Base-by-base conservation (phyloP, 441 rosid genomes). In the Brassica hybrid region DNA sequence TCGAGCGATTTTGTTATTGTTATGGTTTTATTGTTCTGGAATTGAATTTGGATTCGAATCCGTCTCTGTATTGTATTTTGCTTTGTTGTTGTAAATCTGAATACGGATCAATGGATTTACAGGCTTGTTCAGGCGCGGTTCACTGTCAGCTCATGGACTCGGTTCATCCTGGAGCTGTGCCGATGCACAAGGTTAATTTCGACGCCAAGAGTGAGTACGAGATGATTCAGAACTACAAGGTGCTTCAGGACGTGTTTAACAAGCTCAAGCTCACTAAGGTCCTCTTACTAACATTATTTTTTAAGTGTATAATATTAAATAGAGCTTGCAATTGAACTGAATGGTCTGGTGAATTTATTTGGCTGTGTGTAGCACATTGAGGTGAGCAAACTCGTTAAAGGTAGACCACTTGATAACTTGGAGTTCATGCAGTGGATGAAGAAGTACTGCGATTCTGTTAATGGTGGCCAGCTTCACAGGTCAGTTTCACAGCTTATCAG, bases 371-470 rank as follows among this genome's bases (percentile, higher is more conserved):
- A 52, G 58, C 58, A 52, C 19, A 52, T 52, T 2, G 58, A 52
- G 7, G 58, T 52, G 58, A 52, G 58, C 19, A 52, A 52, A 16
- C 58, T 52, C 1, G 30, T 52, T 19, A 52, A 96, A 71, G 97
- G 99, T 50, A 88, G 98, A 75, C 96, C 98, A 52, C 89, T 93
- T 65, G 99, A 96, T 70, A 96, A 96, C 77, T 77, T 96, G 90
- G 99, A 96, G 86, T 96, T 94, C 50, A 94, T 92, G 92, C 98
- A 96, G 59, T 96, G 99, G 99, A 83, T 96, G 98, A 96, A 94
- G 85, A 88, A 86, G 36, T 94, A 92, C 83, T 94, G 94, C 7
- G 99, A 96, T 84, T 88, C 98, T 57, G 88, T 91, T 1, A 86
- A 86, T 10, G 97, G 96, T 45, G 90, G 94, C 43, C 77, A 66